Base-by-base conservation (phyloP, 139 green algal genomes). In the Nannochloris sp. region DNA sequence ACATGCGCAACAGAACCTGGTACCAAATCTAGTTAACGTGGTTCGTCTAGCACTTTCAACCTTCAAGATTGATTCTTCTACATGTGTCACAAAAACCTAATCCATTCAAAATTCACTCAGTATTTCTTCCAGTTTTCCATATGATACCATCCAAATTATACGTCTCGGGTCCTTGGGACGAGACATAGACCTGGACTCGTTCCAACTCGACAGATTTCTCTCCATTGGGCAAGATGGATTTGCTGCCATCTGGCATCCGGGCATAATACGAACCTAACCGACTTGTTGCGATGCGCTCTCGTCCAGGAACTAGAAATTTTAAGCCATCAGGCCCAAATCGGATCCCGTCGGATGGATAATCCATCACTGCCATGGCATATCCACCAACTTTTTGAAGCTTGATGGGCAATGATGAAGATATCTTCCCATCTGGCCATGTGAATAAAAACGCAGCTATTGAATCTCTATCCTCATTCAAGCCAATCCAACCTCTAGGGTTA, bases 311-410 rank as follows among this genome's bases (percentile, higher is more conserved):
- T 31, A 91, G 61, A 5, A 73, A 67, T 26, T 51, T 73, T 29
- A 90, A 75, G 1, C 84, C 85, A 44, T 92, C 85, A 3, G 85
- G 66, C 1, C 85, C 85, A 73, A 91, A 92, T 31, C 66, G 70
- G 1, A 81, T 75, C 4, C 85, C 85, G 5, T 16, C 44, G 11
- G 51, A 51, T 6, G 67, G 63, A 20, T 79, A 71, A 66, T 91
- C 85, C 2, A 87, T 73, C 6, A 92, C 80, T 2, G 83, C 83
- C 37, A 85, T 49, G 0, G 49, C 61, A 4, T 75, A 23, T 2
- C 82, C 84, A 20, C 84, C 84, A 29, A 84, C 74, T 80, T 92
- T 92, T 3, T 69, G 75, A 2, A 92, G 70, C 62, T 92, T 92
- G 23, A 83, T 20, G 0, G 82, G 65, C 25, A 28, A 44, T 48